Evolutionary conservation across 2,329 filamentous ascomycete genomes (phyloP), one percentile per base, ranked within the genome.

Genomic region (Huntiella decipiens): DNA sequence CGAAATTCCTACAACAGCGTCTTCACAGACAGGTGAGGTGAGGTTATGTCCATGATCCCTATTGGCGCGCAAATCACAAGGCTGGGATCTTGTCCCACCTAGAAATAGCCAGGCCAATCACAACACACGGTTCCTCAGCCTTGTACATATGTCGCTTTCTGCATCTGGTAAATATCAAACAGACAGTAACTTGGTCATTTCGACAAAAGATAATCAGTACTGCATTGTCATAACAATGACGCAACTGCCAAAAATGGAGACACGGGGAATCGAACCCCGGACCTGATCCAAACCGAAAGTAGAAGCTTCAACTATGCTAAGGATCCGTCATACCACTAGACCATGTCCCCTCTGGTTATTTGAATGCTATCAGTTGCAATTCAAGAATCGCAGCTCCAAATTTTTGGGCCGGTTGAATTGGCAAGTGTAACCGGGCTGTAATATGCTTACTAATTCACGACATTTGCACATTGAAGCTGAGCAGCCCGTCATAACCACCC

Each of bases 241-340:
- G 5, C 17, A 35, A 43, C 8, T n/a, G 10, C 10, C 4, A 17
- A 16, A 15, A 33, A 16, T 46, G 44, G 44, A 50, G 44, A 50
- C 48, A 50, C 44, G 48, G 48, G 47, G 47, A 46, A 49, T 49
- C 47, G 44, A 49, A 46, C 47, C 47, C 47, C 47, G 47, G 44
- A 49, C 47, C 44, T 46, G 47, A 49, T 49, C 47, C 47, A 49
- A 46, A 7, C 35, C 4, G 41, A n/a, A 47, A 16, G 12, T 15
- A 36, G 28, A 6, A 22, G 37, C 34, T 39, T 44, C 13, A 28
- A 31, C 31, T 13, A 40, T 49, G 47, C 47, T 49, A 49, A 49
- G 47, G 47, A 49, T 49, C 47, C 47, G 47, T 49, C 47, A 49
- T 49, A 49, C 47, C 47, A 44, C 47, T 46, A 49, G 47, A 49